Evolutionary conservation across 805 yeast species (phyloP).

Genomic region (Groenewaldozyma tartarivorans): DNA sequence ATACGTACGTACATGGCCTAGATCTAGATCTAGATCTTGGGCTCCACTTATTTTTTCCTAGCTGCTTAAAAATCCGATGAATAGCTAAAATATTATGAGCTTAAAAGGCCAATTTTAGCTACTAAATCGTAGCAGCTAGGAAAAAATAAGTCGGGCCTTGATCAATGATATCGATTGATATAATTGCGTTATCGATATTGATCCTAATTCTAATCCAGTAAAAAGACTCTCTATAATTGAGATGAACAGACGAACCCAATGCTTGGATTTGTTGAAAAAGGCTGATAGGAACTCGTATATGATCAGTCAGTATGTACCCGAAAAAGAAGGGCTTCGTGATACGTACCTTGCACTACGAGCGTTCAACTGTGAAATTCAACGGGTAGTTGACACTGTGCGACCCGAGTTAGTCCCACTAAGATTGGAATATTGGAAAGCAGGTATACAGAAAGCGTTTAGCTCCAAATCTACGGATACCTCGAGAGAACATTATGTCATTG

Average conservation of each 20-base stretch:
- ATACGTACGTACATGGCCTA: too few species aligned
- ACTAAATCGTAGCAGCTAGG: too few species aligned
- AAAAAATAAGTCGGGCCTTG: too few species aligned
- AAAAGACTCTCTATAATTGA: not conserved
- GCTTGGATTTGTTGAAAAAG: constrained; percentile 30
- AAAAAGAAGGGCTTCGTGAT: constrained; percentile 41
- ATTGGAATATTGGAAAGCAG: constrained; percentile 67
- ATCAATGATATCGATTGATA: too few species aligned
- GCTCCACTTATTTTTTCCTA: too few species aligned
- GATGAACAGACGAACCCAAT: constrained; percentile 33
- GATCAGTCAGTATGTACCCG: constrained; percentile 59
- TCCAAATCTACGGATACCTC: constrained; percentile 17
- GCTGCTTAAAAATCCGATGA: too few species aligned
- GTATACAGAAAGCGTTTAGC: constrained; percentile 38
- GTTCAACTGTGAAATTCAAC: constrained; percentile 54
- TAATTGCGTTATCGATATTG: not conserved
- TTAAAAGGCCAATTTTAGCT: too few species aligned
- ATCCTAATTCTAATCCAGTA: not conserved
- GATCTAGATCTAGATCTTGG: too few species aligned
- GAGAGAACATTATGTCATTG: not conserved
- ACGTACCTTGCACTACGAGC: constrained; percentile 56
- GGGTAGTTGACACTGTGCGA: constrained; percentile 36
- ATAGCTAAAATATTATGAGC: too few species aligned
- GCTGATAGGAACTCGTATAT: constrained; percentile 56
- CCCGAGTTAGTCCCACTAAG: constrained; percentile 36